Evolutionary conservation across 2,329 filamentous ascomycete genomes (phyloP), one percentile per base, ranked within the genome.

Genomic region (Diplodia seriata): DNA sequence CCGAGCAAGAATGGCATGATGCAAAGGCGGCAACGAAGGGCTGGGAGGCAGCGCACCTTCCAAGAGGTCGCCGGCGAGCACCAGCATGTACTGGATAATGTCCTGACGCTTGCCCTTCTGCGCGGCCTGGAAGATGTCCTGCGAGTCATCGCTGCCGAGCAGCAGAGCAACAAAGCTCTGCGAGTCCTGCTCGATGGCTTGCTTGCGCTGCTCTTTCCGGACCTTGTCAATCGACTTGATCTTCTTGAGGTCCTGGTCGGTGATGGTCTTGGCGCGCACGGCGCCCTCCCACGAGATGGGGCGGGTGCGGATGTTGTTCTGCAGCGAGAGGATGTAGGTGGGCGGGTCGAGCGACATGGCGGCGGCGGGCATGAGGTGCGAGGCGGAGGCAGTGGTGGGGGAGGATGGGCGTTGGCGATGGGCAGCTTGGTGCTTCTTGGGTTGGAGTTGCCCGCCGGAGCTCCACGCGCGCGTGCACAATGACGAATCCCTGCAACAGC

Each of bases 281-380:
- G 94, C 94, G 75, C 94, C 94, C 81, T 98, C 94, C 95, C 95
- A 99, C 68, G 94, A 94, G 81, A 99, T 97, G 72, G 94, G 94
- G 73, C 95, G 89, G 77, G 92, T 91, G 77, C 95, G 92, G 79
- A 98, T 97, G 85, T 98, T 98, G 87, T 92, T 96, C 84, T 97
- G 94, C 73, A 97, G 87, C 73, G 93, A 94, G 77, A 89, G 86
- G 72, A 92, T 87, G 81, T 97, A 97, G 69, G 92, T 91, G 69
- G 94, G 94, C 73, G 93, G 91, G 78, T 97, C 93, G 80, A 97
- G 88, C 78, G 93, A 94, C 94, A 97, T 97, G 72, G 68, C 72
- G 72, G 69, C 72, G 72, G 66, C 20, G 40, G 20, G 31, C 53
- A 33, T 56, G 20, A 67, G n/a, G 47, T 66, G 29, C 31, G 66